Conservation (phyloP, 2,329 filamentous ascomycete species). For the Colletotrichum siamense region DNA sequence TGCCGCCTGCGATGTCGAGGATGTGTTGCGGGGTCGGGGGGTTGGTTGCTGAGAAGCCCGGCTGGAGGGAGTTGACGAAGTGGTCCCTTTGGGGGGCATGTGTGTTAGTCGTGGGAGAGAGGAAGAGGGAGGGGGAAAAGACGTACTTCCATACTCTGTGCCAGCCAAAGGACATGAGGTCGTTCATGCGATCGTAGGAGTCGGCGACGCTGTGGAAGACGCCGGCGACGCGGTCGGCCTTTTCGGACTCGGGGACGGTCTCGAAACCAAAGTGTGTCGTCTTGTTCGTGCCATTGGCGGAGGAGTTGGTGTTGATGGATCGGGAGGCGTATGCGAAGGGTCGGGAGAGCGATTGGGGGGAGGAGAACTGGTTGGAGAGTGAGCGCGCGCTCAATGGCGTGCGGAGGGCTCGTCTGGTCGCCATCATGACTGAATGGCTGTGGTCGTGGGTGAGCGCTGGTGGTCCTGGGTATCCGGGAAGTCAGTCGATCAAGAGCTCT, state of each 20-base stretch:
- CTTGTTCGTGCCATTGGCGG: constrained; percentile 42
- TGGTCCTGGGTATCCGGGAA: constrained; percentile 10
- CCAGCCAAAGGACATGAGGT: constrained; percentile 97
- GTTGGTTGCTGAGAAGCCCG: constrained; percentile 62
- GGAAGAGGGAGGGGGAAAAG: not conserved
- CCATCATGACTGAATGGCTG: not conserved
- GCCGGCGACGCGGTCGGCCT: constrained; percentile 73
- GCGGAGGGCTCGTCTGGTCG: constrained; percentile 11
- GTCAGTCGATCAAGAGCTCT: constrained; percentile 13
- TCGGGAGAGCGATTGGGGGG: constrained; percentile 4
- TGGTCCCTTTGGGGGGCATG: constrained; percentile 64
- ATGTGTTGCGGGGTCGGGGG: constrained; percentile 68
- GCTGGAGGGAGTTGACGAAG: constrained; percentile 91
- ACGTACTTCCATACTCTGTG: constrained; percentile 89
- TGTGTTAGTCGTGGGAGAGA: constrained; percentile 3
- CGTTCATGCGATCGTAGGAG: constrained; percentile 98
- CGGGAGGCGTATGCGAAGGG: constrained; percentile 33
- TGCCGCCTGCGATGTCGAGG: constrained; percentile 95
- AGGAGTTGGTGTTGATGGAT: constrained; percentile 26
- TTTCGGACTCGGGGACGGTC: constrained; percentile 81
- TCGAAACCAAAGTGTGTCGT: constrained; percentile 93
- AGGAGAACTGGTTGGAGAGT: not conserved
- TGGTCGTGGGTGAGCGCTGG: not conserved
- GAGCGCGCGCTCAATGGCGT: constrained; percentile 7
- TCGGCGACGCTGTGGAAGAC: constrained; percentile 96